Percentiles rank a stretch among this genome's conserved stretches.
Evolutionary conservation across 306 rosid genomes (phyloP).

Genomic region (Lathyrus sativus): DNA sequence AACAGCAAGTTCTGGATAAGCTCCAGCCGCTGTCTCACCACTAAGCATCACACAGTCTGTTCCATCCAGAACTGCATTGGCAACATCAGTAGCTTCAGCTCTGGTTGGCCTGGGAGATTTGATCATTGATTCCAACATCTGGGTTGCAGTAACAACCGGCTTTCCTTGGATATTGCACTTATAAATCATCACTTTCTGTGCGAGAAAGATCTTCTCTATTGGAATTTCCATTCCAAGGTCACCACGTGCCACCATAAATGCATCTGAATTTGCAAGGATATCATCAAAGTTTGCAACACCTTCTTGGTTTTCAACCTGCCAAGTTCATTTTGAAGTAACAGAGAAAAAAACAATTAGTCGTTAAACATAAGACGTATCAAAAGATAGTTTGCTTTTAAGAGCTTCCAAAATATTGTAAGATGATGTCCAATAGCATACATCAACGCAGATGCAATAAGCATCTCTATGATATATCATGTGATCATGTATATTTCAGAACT

Average conservation of each 20-base stretch:
- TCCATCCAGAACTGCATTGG: conserved; percentile 85
- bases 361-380: conserved; percentile 13
- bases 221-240: conserved; percentile 99
- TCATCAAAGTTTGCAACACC: conserved; percentile 99
- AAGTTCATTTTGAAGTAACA: conserved; percentile 28
- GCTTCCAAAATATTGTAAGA: conserved; percentile 9
- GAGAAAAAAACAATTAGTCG: neutral
- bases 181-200: conserved; percentile 98
- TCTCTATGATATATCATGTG: conserved; percentile 25
- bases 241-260: conserved; percentile 98
- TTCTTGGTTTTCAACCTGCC: conserved; percentile 96
- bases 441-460: conserved; percentile 7
- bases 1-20: conserved; percentile 87
- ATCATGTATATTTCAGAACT: conserved; percentile 9
- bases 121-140: conserved; percentile 65
- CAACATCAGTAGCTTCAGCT: conserved; percentile 52
- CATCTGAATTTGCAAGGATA: conserved; percentile 91
- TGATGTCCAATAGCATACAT: conserved; percentile 20
- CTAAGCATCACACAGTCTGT: conserved; percentile 94
- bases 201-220: conserved; percentile 94
- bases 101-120: conserved; percentile 50
- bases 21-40: conserved; percentile 96
- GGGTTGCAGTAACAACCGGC: conserved; percentile 98
- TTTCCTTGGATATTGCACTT: conserved; percentile 99
- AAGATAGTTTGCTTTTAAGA: conserved; percentile 10